Base-by-base conservation (phyloP, 345 rosid genomes). In the Eucalyptus cloeziana region DNA sequence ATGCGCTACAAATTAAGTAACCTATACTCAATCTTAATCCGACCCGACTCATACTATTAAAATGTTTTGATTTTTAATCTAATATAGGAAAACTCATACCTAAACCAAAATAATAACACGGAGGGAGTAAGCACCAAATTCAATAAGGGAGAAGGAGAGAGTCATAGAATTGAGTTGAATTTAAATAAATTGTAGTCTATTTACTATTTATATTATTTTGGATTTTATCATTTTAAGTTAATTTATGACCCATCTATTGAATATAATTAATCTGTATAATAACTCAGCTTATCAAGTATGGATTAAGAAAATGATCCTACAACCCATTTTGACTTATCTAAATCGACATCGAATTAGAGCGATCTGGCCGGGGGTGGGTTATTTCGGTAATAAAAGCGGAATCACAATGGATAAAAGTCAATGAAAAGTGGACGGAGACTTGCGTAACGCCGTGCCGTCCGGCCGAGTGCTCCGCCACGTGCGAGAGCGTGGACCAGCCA, bases 21-120 rank as follows among this genome's bases (percentile, higher is more conserved):
- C 4, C 4, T 27, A 25, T 11, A 11, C 0, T 22, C 60, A 22
- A 54, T 22, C 27, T 8, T 8, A 0, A 54, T 6, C 0, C 1
- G 12, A 54, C 0, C 1, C 5, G 0, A 4, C 0, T 0, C 5
- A 56, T 22, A 56, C 0, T 22, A 22, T 0, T 56, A 56, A 22
- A 22, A 8, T 56, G 4, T 4, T 56, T 56, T 22, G 1, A 56
- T 56, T 8, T 56, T 56, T 54, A 1, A 54, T 54, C 2, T 54
- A 56, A 9, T 56, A 21, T 56, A 2, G 27, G 27, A 56, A 21
- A 9, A 56, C 3, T 56, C 4, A 56, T 56, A 0, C 12, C 1
- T 24, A 24, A 56, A 24, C 1, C 0, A 5, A 56, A 22, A 24
- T 56, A 0, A 56, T 22, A 56, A 24, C 0, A 4, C 1, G 12